A percentile compares a stretch with the other conserved stretches of the same genome.
Conservation (phyloP, 2,329 filamentous ascomycete species). For the Cytospora piceae region DNA sequence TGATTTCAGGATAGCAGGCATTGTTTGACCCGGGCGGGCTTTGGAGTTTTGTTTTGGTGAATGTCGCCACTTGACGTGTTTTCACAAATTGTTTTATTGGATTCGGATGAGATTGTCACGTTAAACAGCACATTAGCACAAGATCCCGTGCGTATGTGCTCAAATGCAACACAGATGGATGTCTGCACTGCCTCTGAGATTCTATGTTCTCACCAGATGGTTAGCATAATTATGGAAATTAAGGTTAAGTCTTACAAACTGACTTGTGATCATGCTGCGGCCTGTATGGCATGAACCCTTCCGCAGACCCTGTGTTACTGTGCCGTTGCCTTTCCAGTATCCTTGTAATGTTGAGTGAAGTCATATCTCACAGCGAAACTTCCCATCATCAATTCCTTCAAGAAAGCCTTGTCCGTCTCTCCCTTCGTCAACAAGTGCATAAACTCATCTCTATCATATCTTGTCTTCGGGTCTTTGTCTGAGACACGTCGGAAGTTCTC, state of each 20-base stretch:
- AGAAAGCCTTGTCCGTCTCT: constrained; percentile 40
- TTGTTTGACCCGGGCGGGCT: background rate
- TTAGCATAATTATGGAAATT: background rate
- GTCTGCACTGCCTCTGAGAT: background rate
- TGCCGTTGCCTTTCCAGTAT: constrained; percentile 8
- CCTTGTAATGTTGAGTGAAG: constrained; percentile 49
- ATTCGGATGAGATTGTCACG: background rate
- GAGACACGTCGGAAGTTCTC: constrained; percentile 50
- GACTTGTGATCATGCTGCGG: background rate
- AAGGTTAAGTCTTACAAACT: background rate
- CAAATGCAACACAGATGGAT: background rate
- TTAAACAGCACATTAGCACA: background rate
- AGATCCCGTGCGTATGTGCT: background rate
- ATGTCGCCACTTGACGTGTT: background rate
- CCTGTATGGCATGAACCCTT: background rate
- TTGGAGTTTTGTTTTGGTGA: background rate
- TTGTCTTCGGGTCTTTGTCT: constrained; percentile 45
- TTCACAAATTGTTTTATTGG: background rate
- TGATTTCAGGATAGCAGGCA: too few species aligned
- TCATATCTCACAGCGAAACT: constrained; percentile 47
- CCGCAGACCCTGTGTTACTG: background rate
- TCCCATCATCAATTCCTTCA: constrained; percentile 42
- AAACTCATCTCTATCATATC: constrained; percentile 45
- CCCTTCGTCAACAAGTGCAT: constrained; percentile 44
- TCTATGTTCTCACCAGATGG: too few species aligned